These are phyloP conservation scores for Massospora cicadina DNA, from an alignment of 371 early-diverging fungal genomes.

Conservation along the genomic window DNA sequence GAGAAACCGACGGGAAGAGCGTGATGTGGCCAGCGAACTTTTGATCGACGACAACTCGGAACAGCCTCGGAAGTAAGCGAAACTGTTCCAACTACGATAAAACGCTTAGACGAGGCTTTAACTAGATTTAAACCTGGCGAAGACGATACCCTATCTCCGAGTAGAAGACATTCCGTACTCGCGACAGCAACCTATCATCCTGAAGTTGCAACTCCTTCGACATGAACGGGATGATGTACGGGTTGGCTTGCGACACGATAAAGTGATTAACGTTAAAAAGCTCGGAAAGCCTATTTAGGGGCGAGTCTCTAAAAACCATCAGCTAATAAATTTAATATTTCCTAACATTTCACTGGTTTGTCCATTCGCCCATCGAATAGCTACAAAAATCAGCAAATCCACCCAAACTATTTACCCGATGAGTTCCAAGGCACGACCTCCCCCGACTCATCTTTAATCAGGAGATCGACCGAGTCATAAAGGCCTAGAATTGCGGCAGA, in stretches of 20 bases:
- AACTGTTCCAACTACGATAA: conserved; percentile 30
- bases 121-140: conserved; percentile 25
- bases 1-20: conserved; percentile 29
- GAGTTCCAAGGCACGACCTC: conserved; percentile 41
- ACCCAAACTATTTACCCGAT: conserved; percentile 19
- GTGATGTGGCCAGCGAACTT: conserved; percentile 49
- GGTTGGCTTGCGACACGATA: conserved; percentile 52
- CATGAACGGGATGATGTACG: conserved; percentile 42
- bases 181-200: conserved; percentile 21
- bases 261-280: conserved; percentile 60
- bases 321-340: conserved; percentile 12
- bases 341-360: conserved; percentile 25
- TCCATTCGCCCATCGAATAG: conserved; percentile 22
- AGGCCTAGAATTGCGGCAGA: conserved; percentile 40
- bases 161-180: conserved; percentile 25
- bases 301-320: conserved; percentile 28
- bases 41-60: conserved; percentile 35
- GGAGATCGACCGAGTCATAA: conserved; percentile 33
- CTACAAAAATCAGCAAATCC: conserved; percentile 1
- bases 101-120: neutral
- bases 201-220: conserved; percentile 29
- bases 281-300: conserved; percentile 39
- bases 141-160: conserved; percentile 40
- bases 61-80: conserved; percentile 30
- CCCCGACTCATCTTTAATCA: conserved; percentile 48